Conservation (phyloP, 192 early-diverging fungal species). For the Spizellomyces punctatus region DNA sequence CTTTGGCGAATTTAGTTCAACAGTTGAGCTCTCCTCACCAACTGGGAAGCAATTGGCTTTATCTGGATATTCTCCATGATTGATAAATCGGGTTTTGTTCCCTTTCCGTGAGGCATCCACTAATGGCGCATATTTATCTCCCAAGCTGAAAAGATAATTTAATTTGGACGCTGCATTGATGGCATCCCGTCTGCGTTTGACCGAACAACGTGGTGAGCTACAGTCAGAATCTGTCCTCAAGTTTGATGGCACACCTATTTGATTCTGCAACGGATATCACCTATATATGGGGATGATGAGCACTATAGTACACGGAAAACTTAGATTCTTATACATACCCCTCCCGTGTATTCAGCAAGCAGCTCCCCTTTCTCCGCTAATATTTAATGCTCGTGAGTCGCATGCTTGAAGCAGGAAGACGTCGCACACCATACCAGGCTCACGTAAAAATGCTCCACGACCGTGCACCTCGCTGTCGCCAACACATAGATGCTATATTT, state of each 20-base stretch:
- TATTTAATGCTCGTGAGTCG: not conserved
- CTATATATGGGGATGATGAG: too few species aligned
- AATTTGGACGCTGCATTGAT: too few species aligned
- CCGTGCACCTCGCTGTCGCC: not conserved
- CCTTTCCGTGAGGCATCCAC: not conserved
- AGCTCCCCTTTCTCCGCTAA: not conserved
- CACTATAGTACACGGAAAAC: too few species aligned
- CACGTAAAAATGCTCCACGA: constrained; percentile 3
- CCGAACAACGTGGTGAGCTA: too few species aligned
- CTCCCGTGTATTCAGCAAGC: not conserved
- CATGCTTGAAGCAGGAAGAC: not conserved
- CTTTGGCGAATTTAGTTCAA: too few species aligned
- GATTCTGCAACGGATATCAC: too few species aligned
- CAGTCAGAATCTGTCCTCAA: too few species aligned
- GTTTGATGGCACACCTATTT: too few species aligned
- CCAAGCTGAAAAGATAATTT: not conserved
- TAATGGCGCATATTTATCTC: not conserved
- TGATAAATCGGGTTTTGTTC: constrained; percentile 1
- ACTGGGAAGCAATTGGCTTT: too few species aligned
- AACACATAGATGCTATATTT: not conserved
- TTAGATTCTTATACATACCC: not conserved
- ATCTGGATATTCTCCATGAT: too few species aligned
- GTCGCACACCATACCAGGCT: not conserved
- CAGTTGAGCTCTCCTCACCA: too few species aligned
- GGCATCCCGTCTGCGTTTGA: too few species aligned